phyloP scores from a whole-genome alignment of 805 yeast genomes.

The Tetrapisispora nanseiensis region DNA sequence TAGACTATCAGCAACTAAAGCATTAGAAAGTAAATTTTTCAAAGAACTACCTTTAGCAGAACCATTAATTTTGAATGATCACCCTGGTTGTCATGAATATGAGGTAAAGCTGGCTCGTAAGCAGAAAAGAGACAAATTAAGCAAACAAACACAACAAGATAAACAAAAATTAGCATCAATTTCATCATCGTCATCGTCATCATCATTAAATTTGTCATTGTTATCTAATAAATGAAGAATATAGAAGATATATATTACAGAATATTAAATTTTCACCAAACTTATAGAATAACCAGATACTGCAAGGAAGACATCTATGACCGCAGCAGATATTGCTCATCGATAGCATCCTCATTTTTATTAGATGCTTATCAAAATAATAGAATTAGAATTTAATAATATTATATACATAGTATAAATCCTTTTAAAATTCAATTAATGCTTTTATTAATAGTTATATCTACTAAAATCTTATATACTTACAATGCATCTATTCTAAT shows the following conservation, averaged over 20 bases:
- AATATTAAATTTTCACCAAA: no score
- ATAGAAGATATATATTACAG: neutral
- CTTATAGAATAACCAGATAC: no score
- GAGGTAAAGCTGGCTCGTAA: slow-evolving; percentile 62
- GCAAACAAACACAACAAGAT: neutral
- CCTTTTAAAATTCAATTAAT: neutral
- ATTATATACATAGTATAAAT: neutral
- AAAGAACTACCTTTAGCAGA: slow-evolving; percentile 55
- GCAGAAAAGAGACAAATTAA: slow-evolving; percentile 18
- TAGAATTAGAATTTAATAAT: no score
- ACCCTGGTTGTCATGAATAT: slow-evolving; percentile 93
- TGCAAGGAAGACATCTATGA: no score
- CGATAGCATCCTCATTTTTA: no score
- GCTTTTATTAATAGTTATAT: neutral
- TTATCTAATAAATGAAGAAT: neutral
- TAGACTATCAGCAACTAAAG: slow-evolving; percentile 59
- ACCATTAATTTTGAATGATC: slow-evolving; percentile 40
- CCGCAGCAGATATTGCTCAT: no score
- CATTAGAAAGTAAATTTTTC: slow-evolving; percentile 66
- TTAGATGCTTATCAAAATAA: no score
- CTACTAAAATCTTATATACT: neutral
- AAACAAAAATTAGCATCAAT: neutral
- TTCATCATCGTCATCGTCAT: neutral
- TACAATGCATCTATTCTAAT: neutral
- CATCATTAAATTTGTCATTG: neutral